Conservation (phyloP, 257 asterid genomes). For the Nicotiana undulata region DNA sequence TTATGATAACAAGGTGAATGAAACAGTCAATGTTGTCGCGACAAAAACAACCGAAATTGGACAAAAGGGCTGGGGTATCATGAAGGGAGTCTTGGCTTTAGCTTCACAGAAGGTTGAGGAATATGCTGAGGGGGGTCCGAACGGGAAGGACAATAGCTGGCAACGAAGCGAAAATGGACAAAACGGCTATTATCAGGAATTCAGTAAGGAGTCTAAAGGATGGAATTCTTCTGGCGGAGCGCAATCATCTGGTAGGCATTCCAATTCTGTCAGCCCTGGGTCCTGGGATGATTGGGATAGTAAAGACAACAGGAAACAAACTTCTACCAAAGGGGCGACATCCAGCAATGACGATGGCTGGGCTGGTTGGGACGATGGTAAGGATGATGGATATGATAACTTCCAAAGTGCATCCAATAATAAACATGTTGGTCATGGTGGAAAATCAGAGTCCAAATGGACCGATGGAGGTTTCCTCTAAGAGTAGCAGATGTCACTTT, state of each 20-base stretch:
- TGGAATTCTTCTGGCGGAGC: slow-evolving; percentile 44
- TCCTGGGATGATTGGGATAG: slow-evolving; percentile 92
- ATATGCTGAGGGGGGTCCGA: slow-evolving; percentile 48
- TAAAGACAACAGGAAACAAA: slow-evolving; percentile 44
- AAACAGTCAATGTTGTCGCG: slow-evolving; percentile 71
- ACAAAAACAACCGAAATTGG: slow-evolving; percentile 84
- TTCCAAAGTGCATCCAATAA: slow-evolving; percentile 41
- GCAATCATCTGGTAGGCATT: slow-evolving; percentile 30
- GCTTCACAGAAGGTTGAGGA: slow-evolving; percentile 96
- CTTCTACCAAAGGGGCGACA: slow-evolving; percentile 26
- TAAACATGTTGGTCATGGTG: slow-evolving; percentile 39
- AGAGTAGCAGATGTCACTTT: slow-evolving; percentile 25
- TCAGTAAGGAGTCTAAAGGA: slow-evolving; percentile 37
- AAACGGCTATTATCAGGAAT: slow-evolving; percentile 51
- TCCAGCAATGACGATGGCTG: slow-evolving; percentile 56
- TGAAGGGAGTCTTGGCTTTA: slow-evolving; percentile 87
- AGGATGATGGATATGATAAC: slow-evolving; percentile 51
- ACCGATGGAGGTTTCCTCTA: slow-evolving; percentile 62
- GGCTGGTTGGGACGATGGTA: slow-evolving; percentile 92
- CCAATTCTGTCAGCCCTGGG: slow-evolving; percentile 26
- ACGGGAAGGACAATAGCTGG: slow-evolving; percentile 56
- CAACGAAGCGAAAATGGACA: slow-evolving; percentile 35
- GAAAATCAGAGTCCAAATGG: slow-evolving; percentile 64
- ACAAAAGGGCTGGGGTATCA: slow-evolving; percentile 81
- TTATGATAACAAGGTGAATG: slow-evolving; percentile 74